These are phyloP conservation scores for Ophiognomonia clavigignenti-juglandacearum DNA, from an alignment of 2,329 filamentous ascomycete genomes.

Conservation along the genomic window DNA sequence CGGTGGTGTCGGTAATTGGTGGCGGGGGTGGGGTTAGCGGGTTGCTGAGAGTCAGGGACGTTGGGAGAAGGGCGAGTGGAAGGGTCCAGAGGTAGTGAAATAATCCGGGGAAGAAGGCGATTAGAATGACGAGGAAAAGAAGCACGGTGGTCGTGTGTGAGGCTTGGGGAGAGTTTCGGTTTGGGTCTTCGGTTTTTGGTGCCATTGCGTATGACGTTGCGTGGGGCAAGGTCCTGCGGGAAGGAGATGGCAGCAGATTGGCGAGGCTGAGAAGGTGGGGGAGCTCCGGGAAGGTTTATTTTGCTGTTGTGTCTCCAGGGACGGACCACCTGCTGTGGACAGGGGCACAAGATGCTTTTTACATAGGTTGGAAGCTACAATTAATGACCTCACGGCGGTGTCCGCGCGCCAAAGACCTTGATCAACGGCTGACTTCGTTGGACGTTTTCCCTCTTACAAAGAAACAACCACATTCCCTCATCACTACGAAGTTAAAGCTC, in stretches of 20 bases:
- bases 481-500: not conserved
- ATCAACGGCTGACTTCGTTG: no score
- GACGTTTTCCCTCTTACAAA: not conserved
- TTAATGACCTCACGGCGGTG: no score
- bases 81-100: constrained; percentile 50
- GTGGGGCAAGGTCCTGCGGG: no score
- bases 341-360: no score
- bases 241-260: no score
- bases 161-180: constrained; percentile 13
- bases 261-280: no score
- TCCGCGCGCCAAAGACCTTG: no score
- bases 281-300: no score
- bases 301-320: no score
- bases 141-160: constrained; percentile 33
- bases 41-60: constrained; percentile 13
- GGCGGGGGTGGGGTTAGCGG: constrained; percentile 28
- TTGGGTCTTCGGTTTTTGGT: not conserved
- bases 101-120: constrained; percentile 46
- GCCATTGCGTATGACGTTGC: constrained; percentile 10
- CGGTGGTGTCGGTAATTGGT: constrained; percentile 11
- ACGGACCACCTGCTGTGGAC: no score
- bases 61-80: constrained; percentile 36
- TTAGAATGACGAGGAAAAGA: constrained; percentile 42
- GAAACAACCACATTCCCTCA: not conserved
- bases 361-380: no score